Percentiles rank a stretch among this genome's conserved stretches.
phyloP scores from a whole-genome alignment of 2,329 filamentous ascomycete species.

The Didymella sp. region DNA sequence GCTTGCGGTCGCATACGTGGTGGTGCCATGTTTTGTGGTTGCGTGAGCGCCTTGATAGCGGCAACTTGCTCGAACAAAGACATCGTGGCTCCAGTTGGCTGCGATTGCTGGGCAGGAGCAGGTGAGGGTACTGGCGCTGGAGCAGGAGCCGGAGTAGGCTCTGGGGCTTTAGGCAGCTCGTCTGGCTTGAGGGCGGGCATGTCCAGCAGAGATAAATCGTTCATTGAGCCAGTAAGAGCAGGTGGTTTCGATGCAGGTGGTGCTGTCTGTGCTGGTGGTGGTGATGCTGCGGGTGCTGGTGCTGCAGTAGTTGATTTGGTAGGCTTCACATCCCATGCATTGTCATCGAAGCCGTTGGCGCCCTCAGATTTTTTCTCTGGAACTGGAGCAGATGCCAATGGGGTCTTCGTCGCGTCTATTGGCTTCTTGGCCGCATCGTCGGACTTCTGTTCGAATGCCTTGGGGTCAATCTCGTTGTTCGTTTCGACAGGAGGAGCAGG shows the following conservation, averaged over 20 bases:
- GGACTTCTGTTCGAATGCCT: constrained; percentile 74
- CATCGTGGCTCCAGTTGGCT: constrained; percentile 55
- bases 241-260: constrained; percentile 55
- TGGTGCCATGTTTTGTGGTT: constrained; percentile 48
- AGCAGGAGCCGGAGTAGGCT: constrained; percentile 56
- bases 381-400: constrained; percentile 57
- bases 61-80: constrained; percentile 49
- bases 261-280: constrained; percentile 49
- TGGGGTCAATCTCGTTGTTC: constrained; percentile 85
- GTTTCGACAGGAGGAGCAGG: constrained; percentile 87
- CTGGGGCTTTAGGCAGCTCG: constrained; percentile 44
- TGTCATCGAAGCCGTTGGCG: constrained; percentile 82
- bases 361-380: constrained; percentile 53
- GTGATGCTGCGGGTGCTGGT: constrained; percentile 49
- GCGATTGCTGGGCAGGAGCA: constrained; percentile 39
- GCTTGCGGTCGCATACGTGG: constrained; percentile 73
- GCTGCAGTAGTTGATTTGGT: constrained; percentile 63
- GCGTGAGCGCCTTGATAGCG: constrained; percentile 49
- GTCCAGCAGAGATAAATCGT: constrained; percentile 69
- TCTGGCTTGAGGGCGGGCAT: constrained; percentile 54
- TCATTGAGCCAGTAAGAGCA: constrained; percentile 69
- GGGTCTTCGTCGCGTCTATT: constrained; percentile 57
- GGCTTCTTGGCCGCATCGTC: constrained; percentile 54
- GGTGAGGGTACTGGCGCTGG: constrained; percentile 52
- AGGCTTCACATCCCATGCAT: constrained; percentile 96